Percentiles rank a stretch among this genome's conserved stretches.
phyloP scores from a whole-genome alignment of 805 yeast genomes.

The Kodamaea fukazawae region DNA sequence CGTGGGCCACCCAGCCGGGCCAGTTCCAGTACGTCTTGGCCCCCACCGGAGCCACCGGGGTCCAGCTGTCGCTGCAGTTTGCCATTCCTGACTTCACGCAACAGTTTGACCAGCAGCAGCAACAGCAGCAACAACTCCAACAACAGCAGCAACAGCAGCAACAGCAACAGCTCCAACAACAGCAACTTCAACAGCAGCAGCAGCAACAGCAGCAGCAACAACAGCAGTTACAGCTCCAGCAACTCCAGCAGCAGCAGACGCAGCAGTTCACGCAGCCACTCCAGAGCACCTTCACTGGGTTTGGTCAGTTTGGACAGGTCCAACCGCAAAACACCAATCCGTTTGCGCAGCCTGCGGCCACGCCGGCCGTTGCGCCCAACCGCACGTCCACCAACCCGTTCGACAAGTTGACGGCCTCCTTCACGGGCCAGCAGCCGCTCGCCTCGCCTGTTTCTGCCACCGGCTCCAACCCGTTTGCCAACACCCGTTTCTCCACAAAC shows the following conservation, averaged over 20 bases:
- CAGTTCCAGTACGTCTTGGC: constrained; percentile 12
- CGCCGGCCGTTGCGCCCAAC: constrained; percentile 8
- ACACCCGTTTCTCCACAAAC: constrained; percentile 32
- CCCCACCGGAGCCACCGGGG: constrained; percentile 7
- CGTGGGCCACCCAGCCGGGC: constrained; percentile 31
- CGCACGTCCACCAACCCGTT: constrained; percentile 39
- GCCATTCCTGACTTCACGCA: constrained; percentile 12
- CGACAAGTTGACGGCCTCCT: constrained; percentile 18
- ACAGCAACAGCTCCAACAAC: constrained; percentile 28
- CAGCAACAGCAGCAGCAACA: constrained; percentile 14
- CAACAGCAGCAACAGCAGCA: constrained; percentile 19
- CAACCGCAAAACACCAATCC: constrained; percentile 13
- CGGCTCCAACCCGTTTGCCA: constrained; percentile 47
- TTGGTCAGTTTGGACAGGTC: constrained; percentile 30
- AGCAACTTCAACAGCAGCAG: constrained; percentile 19
- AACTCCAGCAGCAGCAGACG: constrained; percentile 13
- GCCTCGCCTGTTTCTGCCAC: constrained; percentile 15
- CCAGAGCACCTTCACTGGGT: constrained; percentile 44
- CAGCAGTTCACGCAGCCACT: constrained; percentile 8
- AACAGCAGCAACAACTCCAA: constrained; percentile 12
- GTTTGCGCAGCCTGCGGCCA: constrained; percentile 7
- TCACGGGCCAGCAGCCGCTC: constrained; percentile 16
- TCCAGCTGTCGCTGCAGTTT: constrained; percentile 10
- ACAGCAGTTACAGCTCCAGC: constrained; percentile 14
- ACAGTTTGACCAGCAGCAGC: constrained; percentile 20